Percentiles rank a stretch among this genome's conserved stretches.
Evolutionary conservation across 2,329 filamentous ascomycete species (phyloP).

Genomic region (Lasiodiplodia citricola): DNA sequence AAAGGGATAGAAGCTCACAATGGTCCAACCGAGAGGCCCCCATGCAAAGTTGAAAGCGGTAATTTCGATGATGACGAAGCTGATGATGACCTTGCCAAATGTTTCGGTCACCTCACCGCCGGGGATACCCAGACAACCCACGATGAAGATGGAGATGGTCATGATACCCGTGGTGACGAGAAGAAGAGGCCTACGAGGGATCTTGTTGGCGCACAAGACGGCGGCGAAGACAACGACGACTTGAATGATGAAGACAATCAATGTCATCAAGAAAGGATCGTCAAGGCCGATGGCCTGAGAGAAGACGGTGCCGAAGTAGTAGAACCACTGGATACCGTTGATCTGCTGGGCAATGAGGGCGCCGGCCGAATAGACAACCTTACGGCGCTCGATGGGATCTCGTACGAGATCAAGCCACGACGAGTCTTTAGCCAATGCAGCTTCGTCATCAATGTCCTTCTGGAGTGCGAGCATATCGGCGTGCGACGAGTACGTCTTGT

Average conservation of each 20-base stretch:
- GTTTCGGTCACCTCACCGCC: constrained; percentile 34
- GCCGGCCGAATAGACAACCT: constrained; percentile 53
- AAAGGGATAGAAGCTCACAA: constrained; percentile 32
- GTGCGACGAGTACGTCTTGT: constrained; percentile 38
- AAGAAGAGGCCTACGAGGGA: constrained; percentile 47
- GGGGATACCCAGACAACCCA: constrained; percentile 50
- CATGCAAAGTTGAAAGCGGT: constrained; percentile 54
- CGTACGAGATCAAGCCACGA: constrained; percentile 49
- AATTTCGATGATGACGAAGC: constrained; percentile 51
- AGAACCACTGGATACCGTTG: constrained; percentile 57
- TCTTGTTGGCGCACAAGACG: constrained; percentile 49
- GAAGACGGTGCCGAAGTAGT: constrained; percentile 53
- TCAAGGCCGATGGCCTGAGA: constrained; percentile 49
- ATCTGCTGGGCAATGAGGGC: constrained; percentile 56
- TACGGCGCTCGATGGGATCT: constrained; percentile 54
- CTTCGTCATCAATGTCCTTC: constrained; percentile 33
- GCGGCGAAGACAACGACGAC: constrained; percentile 49
- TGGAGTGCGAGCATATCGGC: constrained; percentile 35
- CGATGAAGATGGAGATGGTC: constrained; percentile 48
- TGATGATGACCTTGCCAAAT: constrained; percentile 48
- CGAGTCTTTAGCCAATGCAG: constrained; percentile 36
- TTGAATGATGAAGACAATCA: constrained; percentile 52
- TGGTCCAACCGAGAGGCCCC: constrained; percentile 50
- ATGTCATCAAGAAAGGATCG: constrained; percentile 50
- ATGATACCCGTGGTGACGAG: constrained; percentile 49